These are phyloP conservation scores for Aspergillus bridgeri DNA, from an alignment of 495 filamentous ascomycete species.

Conservation along the genomic window DNA sequence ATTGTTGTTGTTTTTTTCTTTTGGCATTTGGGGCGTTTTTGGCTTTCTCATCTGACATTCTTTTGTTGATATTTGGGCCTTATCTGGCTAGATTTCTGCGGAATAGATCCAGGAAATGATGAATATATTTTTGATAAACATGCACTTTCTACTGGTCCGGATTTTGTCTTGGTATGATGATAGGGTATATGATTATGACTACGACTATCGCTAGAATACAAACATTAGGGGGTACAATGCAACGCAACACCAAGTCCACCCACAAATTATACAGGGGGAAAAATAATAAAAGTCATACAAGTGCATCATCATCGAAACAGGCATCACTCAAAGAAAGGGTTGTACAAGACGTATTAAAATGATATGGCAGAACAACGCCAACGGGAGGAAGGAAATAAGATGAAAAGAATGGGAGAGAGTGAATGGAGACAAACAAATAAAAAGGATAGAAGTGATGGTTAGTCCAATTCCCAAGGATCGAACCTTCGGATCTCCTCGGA, in stretches of 20 bases:
- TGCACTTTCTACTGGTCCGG: background rate
- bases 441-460: background rate
- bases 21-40: conserved; percentile 8
- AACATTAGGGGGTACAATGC: conserved; percentile 18
- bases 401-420: background rate
- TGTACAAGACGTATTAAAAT: background rate
- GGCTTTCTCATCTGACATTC: background rate
- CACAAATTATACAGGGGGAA: conserved; percentile 11
- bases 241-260: conserved; percentile 11
- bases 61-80: conserved; percentile 4
- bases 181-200: conserved; percentile 11
- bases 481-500: conserved; percentile 26
- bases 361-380: background rate
- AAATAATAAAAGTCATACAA: conserved; percentile 12
- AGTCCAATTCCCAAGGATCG: conserved; percentile 36
- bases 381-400: background rate
- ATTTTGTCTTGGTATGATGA: background rate
- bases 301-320: conserved; percentile 18
- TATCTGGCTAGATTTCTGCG: conserved; percentile 1
- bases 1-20: background rate
- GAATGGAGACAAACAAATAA: conserved; percentile 6
- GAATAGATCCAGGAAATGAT: background rate
- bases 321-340: conserved; percentile 1
- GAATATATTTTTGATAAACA: background rate
- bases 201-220: conserved; percentile 33